Evolutionary conservation across 164 flowering plant genomes (phyloP).

Genomic region (Vitis cinerea): DNA sequence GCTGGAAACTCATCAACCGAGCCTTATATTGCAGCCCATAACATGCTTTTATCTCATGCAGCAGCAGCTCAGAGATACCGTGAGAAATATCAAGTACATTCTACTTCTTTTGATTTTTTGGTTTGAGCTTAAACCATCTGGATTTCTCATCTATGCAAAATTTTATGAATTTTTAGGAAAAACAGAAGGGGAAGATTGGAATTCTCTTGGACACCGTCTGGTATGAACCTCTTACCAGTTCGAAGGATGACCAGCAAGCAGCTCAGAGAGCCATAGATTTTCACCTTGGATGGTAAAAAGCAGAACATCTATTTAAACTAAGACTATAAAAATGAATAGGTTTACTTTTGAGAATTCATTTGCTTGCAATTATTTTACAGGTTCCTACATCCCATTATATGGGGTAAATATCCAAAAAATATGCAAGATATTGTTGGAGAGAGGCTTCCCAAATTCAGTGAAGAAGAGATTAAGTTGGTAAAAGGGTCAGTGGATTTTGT

Average conservation of each 20-base stretch:
- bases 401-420: conserved; percentile 64
- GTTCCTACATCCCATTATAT: conserved; percentile 70
- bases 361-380: conserved; percentile 18
- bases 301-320: background rate
- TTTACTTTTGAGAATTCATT: background rate
- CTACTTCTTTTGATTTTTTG: background rate
- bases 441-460: conserved; percentile 60
- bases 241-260: conserved; percentile 52
- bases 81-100: conserved; percentile 50
- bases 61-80: conserved; percentile 69
- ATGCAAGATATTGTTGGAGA: conserved; percentile 55
- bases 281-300: conserved; percentile 68
- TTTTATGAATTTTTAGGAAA: conserved; percentile 26
- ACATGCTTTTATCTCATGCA: conserved; percentile 65
- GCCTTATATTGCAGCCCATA: conserved; percentile 71
- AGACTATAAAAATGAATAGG: background rate
- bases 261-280: conserved; percentile 81
- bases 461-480: conserved; percentile 55
- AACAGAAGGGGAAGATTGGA: conserved; percentile 70
- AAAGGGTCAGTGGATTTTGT: conserved; percentile 63
- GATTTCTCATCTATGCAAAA: background rate
- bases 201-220: conserved; percentile 72
- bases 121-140: too few species aligned
- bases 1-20: conserved; percentile 71
- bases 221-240: conserved; percentile 69